Evolutionary conservation across 2,329 filamentous ascomycete species (phyloP), one percentile per base, ranked within the genome.

Genomic region (Hypoxylon sp.): DNA sequence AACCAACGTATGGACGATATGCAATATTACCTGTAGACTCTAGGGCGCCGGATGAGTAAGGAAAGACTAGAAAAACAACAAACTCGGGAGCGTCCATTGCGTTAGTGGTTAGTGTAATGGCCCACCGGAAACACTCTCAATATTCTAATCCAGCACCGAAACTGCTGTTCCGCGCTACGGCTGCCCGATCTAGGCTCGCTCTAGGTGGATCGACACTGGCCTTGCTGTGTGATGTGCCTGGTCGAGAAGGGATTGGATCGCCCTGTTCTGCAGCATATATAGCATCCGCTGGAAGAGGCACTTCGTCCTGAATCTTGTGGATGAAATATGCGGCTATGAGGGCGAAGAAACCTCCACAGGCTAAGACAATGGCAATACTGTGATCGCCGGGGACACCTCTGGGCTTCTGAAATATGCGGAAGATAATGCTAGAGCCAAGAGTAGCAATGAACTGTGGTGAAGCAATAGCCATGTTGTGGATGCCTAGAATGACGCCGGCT

Each of bases 401-500:
- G 0, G 93, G 94, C 80, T 97, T 97, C 82, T 98, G 94, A 75
- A 95, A 87, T 44, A 91, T 83, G 76, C 89, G 91, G 83, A 98
- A 98, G 69, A 98, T 92, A 66, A 92, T 83, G 76, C 92, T 94
- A 66, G 93, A 95, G 24, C 92, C 89, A 29, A 98, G 82, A 5
- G 94, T 98, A 10, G 95, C 94, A 60, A 98, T 86, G 67, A 98
- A 94, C 78, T 98, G 95, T 1, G 95, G 95, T 4, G 94, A 90
- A 0, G 94, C 94, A 73, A 98, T 92, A 14, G 94, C 91, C 82
- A 98, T 95, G 79, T 98, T 98, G 83, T 98, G 95, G 60, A 98
- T 94, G 8, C 95, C 95, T 1, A 98, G 86, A 48, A 98, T 94
- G 44, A 98, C 92, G 46, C 95, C 94, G 3, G 94, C 93, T 77